Evolutionary conservation across 345 rosid genomes (phyloP).

Genomic region (Brassica incana): DNA sequence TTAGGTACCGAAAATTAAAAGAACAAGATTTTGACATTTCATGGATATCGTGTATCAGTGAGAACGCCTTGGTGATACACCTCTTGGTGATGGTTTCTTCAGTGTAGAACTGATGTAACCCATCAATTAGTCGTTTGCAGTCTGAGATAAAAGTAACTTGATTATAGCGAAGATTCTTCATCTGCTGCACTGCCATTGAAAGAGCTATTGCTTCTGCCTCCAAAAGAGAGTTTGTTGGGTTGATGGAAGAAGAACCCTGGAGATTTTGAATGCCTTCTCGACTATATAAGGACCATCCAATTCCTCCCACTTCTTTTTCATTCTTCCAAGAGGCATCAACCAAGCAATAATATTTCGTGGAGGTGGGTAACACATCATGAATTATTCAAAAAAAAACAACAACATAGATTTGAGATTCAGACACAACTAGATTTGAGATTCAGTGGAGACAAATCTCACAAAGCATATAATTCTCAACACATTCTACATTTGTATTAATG

Average conservation of each 20-base stretch:
- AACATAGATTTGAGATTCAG: no score
- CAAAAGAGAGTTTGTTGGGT: background rate
- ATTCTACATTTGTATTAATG: no score
- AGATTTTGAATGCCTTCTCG: background rate
- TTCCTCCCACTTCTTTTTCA: no score
- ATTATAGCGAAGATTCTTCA: background rate
- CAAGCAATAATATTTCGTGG: no score
- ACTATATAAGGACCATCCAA: no score
- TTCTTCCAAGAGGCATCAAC: no score
- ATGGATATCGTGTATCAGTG: background rate
- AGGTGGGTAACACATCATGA: no score
- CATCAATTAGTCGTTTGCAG: no score
- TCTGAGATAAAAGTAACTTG: background rate
- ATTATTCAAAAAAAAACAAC: no score
- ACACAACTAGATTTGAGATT: no score
- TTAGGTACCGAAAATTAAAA: background rate
- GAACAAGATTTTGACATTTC: background rate
- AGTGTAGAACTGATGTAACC: background rate
- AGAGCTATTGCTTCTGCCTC: background rate
- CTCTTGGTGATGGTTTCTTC: background rate
- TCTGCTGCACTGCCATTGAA: background rate
- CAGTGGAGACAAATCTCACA: slow-evolving; percentile 14
- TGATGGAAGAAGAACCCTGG: background rate
- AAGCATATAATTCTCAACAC: slow-evolving; percentile 16
- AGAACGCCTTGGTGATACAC: background rate